Conservation (phyloP, 345 rosid species). For the Crucihimalaya himalaica region DNA sequence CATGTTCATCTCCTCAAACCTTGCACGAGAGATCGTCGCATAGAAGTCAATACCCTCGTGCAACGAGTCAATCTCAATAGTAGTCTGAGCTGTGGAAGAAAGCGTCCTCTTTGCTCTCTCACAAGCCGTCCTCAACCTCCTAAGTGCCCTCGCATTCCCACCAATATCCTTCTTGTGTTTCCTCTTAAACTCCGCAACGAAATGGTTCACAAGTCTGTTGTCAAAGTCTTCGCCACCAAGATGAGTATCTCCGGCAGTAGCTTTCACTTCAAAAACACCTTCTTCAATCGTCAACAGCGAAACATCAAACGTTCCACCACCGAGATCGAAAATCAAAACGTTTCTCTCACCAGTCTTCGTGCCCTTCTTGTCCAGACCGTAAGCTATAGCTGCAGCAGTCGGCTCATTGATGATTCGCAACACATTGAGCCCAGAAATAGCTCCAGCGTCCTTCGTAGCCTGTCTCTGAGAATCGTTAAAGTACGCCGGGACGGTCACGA, state of each 20-base stretch:
- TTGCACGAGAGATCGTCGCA: slow-evolving; percentile 45
- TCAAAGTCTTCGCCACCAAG: slow-evolving; percentile 79
- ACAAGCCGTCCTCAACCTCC: slow-evolving; percentile 72
- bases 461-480: slow-evolving; percentile 46
- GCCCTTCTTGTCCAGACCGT: slow-evolving; percentile 45
- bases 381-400: slow-evolving; percentile 47
- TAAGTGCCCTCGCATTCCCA: slow-evolving; percentile 65
- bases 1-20: slow-evolving; percentile 59
- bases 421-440: slow-evolving; percentile 41
- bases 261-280: slow-evolving; percentile 72
- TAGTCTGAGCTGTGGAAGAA: slow-evolving; percentile 53
- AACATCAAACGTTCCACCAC: slow-evolving; percentile 74
- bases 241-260: slow-evolving; percentile 74
- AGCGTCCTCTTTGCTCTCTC: slow-evolving; percentile 76
- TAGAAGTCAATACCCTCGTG: slow-evolving; percentile 52
- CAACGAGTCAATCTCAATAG: slow-evolving; percentile 51
- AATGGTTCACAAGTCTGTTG: slow-evolving; percentile 68
- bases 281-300: slow-evolving; percentile 68
- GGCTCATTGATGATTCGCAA: slow-evolving; percentile 46
- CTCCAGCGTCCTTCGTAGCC: slow-evolving; percentile 42
- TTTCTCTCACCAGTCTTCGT: slow-evolving; percentile 42
- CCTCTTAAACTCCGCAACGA: slow-evolving; percentile 67
- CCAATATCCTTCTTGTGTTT: slow-evolving; percentile 67
- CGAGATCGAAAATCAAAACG: slow-evolving; percentile 54
- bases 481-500: slow-evolving; percentile 44